Base-by-base conservation (phyloP, 257 asterid species). In the Solanum medicagineum region DNA sequence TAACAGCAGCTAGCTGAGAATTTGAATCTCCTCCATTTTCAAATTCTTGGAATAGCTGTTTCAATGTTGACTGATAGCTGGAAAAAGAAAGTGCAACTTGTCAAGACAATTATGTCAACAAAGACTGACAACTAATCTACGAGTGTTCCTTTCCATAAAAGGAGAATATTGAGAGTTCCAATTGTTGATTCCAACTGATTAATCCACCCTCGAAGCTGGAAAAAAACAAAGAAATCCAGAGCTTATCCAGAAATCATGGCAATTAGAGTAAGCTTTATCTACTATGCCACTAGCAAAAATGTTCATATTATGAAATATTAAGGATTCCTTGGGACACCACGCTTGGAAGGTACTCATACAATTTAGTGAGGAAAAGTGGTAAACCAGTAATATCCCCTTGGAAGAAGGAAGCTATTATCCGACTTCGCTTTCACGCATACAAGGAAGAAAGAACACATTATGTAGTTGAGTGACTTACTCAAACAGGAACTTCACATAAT, bases 31-130 rank as follows among this genome's bases (percentile, higher is more conserved):
- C 98, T 84, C 93, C 94, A 65, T 51, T 91, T 84, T 89, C 94
- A 85, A 97, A 93, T 89, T 95, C 98, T 88, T 91, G 95, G 90
- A 97, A 97, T 80, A 97, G 99, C 82, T 95, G 98, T 91, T 94
- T 95, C 89, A 97, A 74, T 69, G 99, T 97, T 87, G 98, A 93
- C 88, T 97, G 98, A 85, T 95, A 97, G 91, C 99, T 97, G 91
- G 84, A 83, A 85, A 54, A 42, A 1, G 81, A 81, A 69, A 19
- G 55, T 55, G 59, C 74, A 74, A 75, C 1, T 75, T 1, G 24
- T 75, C 60, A 49, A 51, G 82, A 45, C 45, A 49, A 49, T 77
- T 77, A 51, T 49, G 17, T 51, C 45, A 77, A 51, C 24, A 77
- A 51, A 77, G 45, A 77, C 82, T 49, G 62, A 24, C 63, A 77